These are phyloP conservation scores for Potentilla sterilis DNA, from an alignment of 306 rosid genomes.

Conservation along the genomic window DNA sequence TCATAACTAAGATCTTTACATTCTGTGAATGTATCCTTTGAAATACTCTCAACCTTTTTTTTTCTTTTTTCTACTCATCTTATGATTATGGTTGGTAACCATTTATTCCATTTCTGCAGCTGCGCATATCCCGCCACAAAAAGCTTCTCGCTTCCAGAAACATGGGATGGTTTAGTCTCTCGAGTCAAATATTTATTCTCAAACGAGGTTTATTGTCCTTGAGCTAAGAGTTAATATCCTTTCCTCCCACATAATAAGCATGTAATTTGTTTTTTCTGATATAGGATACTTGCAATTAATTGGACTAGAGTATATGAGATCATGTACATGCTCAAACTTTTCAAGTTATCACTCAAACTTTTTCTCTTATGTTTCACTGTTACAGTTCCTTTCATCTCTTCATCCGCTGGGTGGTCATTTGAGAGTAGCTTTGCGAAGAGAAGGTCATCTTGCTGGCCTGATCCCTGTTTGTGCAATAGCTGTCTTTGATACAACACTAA, in stretches of 20 bases:
- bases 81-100: constrained; percentile 16
- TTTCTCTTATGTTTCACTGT: constrained; percentile 30
- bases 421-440: constrained; percentile 63
- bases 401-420: constrained; percentile 90
- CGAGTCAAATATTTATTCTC: constrained; percentile 59
- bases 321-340: background rate
- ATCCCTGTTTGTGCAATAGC: constrained; percentile 69
- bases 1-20: background rate
- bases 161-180: constrained; percentile 53
- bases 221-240: background rate
- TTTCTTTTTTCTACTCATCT: background rate
- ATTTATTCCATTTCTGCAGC: constrained; percentile 49
- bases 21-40: background rate
- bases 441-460: constrained; percentile 57
- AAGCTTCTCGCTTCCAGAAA: constrained; percentile 53
- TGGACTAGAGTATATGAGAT: background rate
- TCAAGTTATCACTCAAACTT: constrained; percentile 18
- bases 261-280: too few species aligned
- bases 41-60: background rate
- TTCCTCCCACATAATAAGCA: too few species aligned
- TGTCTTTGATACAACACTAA: constrained; percentile 51
- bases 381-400: constrained; percentile 65
- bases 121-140: constrained; percentile 44
- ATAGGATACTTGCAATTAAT: constrained; percentile 4
- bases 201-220: constrained; percentile 57